phyloP scores from a whole-genome alignment of 306 rosid genomes.

The Cucumis cinereus region DNA sequence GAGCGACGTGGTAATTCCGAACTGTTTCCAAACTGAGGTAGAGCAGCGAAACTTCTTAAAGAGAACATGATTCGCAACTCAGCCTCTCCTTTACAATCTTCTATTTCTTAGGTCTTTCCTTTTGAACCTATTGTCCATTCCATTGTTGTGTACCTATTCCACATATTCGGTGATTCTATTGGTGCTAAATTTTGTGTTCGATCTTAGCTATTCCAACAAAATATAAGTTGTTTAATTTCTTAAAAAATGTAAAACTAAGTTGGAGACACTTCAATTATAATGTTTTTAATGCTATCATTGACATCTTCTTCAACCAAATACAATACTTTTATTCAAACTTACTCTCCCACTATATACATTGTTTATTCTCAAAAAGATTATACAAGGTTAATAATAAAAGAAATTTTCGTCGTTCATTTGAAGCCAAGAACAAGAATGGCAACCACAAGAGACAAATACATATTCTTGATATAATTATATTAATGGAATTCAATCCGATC shows the following conservation, averaged over 20 bases:
- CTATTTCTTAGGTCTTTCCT: no score
- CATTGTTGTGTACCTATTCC: no score
- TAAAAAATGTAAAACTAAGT: neutral
- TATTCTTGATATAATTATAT: neutral
- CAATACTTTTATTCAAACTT: neutral
- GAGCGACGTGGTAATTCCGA: no score
- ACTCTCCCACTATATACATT: neutral
- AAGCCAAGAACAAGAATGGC: neutral
- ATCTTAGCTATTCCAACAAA: neutral
- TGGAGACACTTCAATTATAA: neutral
- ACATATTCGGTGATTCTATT: no score
- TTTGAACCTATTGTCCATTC: no score
- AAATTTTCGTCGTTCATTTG: neutral
- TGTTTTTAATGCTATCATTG: neutral
- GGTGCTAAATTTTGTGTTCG: no score
- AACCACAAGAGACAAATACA: neutral
- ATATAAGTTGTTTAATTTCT: neutral
- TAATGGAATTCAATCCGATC: neutral
- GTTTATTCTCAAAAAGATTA: neutral
- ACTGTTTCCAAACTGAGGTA: no score
- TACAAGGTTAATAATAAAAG: neutral
- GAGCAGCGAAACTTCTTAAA: no score
- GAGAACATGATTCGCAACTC: no score
- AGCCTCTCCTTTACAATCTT: no score
- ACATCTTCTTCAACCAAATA: neutral